Evolutionary conservation across 2,329 filamentous ascomycete species (phyloP).

Genomic region (Fusarium cicatricum): DNA sequence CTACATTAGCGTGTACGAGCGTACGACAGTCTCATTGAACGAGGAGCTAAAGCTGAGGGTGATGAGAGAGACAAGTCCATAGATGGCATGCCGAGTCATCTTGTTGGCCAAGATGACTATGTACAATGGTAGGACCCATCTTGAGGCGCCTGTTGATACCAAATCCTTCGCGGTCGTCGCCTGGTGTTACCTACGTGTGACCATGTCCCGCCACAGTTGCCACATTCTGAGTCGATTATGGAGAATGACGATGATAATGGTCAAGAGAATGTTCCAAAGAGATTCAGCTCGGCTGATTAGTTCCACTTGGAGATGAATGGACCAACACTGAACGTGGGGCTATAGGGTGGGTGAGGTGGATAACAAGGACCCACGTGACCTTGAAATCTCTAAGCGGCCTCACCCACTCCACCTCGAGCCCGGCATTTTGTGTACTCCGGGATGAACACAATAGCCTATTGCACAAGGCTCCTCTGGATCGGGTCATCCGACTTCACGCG

Average conservation of each 20-base stretch:
- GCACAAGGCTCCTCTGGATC: not conserved
- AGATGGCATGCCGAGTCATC: slow-evolving; percentile 9
- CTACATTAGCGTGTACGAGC: slow-evolving; percentile 7
- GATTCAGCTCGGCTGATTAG: slow-evolving; percentile 7
- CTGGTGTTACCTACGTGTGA: slow-evolving; percentile 28
- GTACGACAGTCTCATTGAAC: not conserved
- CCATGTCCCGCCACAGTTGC: slow-evolving; percentile 25
- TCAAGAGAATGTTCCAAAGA: slow-evolving; percentile 11
- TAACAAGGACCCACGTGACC: slow-evolving; percentile 16
- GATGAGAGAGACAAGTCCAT: not conserved
- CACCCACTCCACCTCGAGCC: slow-evolving; percentile 9
- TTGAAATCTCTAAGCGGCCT: not conserved
- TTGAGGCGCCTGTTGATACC: slow-evolving; percentile 10
- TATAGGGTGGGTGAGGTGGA: slow-evolving; percentile 1
- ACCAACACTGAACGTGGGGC: too few relatives aligned
- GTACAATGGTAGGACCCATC: slow-evolving; percentile 10
- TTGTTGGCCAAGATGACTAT: slow-evolving; percentile 10
- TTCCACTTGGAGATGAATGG: not conserved
- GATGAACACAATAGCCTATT: not conserved
- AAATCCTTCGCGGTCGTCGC: slow-evolving; percentile 16
- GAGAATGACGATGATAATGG: not conserved
- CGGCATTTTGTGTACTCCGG: not conserved
- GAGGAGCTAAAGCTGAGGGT: not conserved
- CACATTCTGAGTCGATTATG: slow-evolving; percentile 15
- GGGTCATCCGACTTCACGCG: not conserved